phyloP scores from a whole-genome alignment of 495 filamentous ascomycete genomes.

The Aspergillus ostianus region DNA sequence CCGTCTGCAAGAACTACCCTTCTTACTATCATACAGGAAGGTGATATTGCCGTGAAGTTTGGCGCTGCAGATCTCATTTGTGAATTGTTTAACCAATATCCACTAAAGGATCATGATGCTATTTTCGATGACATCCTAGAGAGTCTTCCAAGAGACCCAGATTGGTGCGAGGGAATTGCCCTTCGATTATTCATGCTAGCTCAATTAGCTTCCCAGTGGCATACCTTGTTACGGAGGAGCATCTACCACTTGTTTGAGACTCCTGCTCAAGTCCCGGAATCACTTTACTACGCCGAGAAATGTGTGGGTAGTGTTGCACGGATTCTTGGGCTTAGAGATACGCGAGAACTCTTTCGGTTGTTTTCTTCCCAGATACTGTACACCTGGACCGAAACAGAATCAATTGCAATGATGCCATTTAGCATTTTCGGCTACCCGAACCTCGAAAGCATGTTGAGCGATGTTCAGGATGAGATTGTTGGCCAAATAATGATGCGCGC shows the following conservation, averaged over 20 bases:
- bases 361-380: slow-evolving; percentile 92
- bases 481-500: slow-evolving; percentile 84
- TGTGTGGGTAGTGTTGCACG: slow-evolving; percentile 66
- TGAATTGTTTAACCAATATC: slow-evolving; percentile 74
- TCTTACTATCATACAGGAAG: slow-evolving; percentile 64
- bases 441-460: slow-evolving; percentile 65
- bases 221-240: slow-evolving; percentile 74
- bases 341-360: slow-evolving; percentile 73
- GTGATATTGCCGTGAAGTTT: slow-evolving; percentile 72
- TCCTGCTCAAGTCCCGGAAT: slow-evolving; percentile 63
- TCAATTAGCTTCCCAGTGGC: slow-evolving; percentile 74
- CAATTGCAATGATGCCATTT: slow-evolving; percentile 70
- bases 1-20: slow-evolving; percentile 73
- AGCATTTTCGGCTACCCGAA: slow-evolving; percentile 73
- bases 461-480: slow-evolving; percentile 76
- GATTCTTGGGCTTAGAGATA: slow-evolving; percentile 58
- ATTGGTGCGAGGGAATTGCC: slow-evolving; percentile 79
- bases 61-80: slow-evolving; percentile 65
- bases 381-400: slow-evolving; percentile 75
- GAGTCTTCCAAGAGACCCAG: slow-evolving; percentile 66
- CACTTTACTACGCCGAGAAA: slow-evolving; percentile 64
- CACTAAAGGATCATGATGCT: slow-evolving; percentile 74
- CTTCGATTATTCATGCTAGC: slow-evolving; percentile 74
- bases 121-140: slow-evolving; percentile 76
- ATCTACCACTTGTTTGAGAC: slow-evolving; percentile 94